These are phyloP conservation scores for Ceratocystis cubensis DNA, from an alignment of 2,329 filamentous ascomycete species.

Conservation along the genomic window DNA sequence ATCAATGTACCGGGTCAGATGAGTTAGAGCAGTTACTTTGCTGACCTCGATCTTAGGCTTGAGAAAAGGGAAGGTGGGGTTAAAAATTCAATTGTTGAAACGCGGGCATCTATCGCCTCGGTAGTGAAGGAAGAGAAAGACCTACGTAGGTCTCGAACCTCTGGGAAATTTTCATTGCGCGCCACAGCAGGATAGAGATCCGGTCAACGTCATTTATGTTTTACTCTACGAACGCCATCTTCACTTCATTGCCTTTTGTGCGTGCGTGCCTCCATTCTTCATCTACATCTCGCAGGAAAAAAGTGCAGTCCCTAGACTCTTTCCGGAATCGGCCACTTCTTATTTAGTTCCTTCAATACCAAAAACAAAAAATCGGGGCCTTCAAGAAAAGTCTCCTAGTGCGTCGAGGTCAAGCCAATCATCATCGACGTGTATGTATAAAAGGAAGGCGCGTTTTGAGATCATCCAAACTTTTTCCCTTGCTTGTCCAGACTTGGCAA, in stretches of 20 bases:
- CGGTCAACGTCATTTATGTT: neutral
- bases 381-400: neutral
- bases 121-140: neutral
- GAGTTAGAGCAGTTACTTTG: conserved; percentile 1
- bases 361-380: neutral
- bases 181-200: neutral
- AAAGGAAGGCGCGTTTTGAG: neutral
- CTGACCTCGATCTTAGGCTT: neutral
- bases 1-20: neutral
- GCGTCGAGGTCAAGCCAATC: neutral
- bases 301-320: neutral
- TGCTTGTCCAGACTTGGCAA: neutral
- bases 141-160: neutral
- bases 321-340: conserved; percentile 2
- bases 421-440: neutral
- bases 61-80: conserved; percentile 17
- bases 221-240: neutral
- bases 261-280: neutral
- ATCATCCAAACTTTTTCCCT: conserved; percentile 8
- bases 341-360: neutral
- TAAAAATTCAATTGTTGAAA: conserved; percentile 14
- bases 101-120: conserved; percentile 1
- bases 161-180: neutral
- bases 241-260: neutral
- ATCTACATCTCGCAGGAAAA: neutral